Evolutionary conservation across 176 grass and related monocot genomes (phyloP).

Genomic region (Metroxylon sagu): DNA sequence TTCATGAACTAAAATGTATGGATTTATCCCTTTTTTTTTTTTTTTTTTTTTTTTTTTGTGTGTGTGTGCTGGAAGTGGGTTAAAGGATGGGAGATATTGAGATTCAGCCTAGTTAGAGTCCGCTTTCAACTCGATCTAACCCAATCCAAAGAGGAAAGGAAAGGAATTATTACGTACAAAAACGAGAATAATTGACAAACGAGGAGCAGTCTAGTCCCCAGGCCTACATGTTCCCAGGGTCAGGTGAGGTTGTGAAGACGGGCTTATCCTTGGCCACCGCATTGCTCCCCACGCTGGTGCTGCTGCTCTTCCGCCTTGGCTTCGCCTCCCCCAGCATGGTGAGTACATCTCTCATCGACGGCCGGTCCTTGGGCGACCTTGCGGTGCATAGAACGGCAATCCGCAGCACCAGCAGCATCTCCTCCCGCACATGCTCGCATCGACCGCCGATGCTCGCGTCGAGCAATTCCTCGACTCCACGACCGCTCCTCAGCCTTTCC

Average conservation of each 20-base stretch:
- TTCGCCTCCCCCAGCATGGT: conserved; percentile 92
- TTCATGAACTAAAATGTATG: too few relatives aligned
- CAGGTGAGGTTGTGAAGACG: conserved; percentile 74
- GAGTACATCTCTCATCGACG: conserved; percentile 83
- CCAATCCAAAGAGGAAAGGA: too few relatives aligned
- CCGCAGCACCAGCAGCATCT: conserved; percentile 87
- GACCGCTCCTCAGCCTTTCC: conserved; percentile 51
- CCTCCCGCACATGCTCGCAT: conserved; percentile 74
- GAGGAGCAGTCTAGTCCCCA: too few relatives aligned
- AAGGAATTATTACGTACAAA: too few relatives aligned
- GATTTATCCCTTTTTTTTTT: too few relatives aligned
- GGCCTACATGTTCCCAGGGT: conserved; percentile 47
- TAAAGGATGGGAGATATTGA: too few relatives aligned
- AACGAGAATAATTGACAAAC: too few relatives aligned
- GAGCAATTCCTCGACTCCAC: conserved; percentile 64
- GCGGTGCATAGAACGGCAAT: conserved; percentile 82
- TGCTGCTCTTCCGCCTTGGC: conserved; percentile 83
- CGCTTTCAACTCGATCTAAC: too few relatives aligned
- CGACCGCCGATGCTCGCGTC: conserved; percentile 49
- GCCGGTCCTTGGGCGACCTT: conserved; percentile 79
- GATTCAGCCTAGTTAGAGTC: too few relatives aligned
- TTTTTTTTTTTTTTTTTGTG: too few relatives aligned
- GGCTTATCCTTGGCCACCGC: conserved; percentile 79
- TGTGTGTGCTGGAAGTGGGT: too few relatives aligned
- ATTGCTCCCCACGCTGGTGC: conserved; percentile 36